phyloP scores from a whole-genome alignment of 2,329 filamentous ascomycete genomes.

The Paracamarosporium sp. region DNA sequence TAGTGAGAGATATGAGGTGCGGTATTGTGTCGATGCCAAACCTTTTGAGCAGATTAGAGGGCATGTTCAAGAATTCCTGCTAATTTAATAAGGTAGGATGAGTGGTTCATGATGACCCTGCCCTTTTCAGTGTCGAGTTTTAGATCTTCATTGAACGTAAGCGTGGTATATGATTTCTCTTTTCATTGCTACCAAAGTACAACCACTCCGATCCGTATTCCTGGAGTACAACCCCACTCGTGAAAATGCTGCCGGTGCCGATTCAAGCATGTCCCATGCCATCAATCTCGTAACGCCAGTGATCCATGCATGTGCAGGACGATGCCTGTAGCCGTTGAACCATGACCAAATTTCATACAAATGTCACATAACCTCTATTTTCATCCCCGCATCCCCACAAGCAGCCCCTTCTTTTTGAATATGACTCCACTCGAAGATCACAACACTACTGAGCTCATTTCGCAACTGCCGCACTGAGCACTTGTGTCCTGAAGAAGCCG shows the following conservation, averaged over 20 bases:
- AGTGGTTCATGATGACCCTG: no score
- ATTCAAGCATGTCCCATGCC: neutral
- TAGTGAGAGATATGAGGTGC: no score
- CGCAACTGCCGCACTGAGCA: conserved; percentile 70
- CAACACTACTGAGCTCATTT: conserved; percentile 43
- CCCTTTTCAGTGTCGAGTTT: no score
- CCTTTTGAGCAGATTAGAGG: no score
- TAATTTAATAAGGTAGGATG: no score
- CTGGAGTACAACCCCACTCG: neutral
- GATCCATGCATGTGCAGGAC: neutral
- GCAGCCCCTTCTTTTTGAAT: neutral
- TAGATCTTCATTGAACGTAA: no score
- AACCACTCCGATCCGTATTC: neutral
- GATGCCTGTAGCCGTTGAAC: neutral
- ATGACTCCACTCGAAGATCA: neutral
- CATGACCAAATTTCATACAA: neutral
- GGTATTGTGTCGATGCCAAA: no score
- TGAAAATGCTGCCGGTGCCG: neutral
- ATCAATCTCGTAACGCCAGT: neutral
- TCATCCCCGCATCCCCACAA: conserved; percentile 12
- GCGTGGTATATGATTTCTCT: neutral
- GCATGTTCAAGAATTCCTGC: no score
- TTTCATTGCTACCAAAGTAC: neutral
- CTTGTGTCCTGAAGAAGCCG: conserved; percentile 97
- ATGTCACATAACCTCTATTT: neutral